Conservation (phyloP, 495 filamentous ascomycete genomes). For the Cladorrhinum samala region DNA sequence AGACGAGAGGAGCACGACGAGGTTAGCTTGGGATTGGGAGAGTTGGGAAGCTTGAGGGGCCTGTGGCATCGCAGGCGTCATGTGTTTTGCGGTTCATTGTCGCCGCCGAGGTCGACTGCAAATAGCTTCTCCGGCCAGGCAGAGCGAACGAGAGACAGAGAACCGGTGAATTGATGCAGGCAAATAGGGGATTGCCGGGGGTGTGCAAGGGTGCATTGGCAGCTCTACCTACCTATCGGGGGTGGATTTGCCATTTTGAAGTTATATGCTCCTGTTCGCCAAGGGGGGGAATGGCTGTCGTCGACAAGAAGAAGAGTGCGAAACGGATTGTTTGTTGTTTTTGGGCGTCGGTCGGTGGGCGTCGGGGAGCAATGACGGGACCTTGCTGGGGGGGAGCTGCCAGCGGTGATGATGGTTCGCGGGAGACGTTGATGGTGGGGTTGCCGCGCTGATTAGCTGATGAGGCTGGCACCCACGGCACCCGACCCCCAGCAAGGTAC, state of each 20-base stretch:
- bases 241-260: conserved; percentile 20
- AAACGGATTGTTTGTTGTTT: neutral
- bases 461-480: neutral
- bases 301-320: neutral
- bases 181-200: neutral
- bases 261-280: neutral
- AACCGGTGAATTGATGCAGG: too few species aligned
- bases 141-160: too few species aligned
- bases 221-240: conserved; percentile 23
- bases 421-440: conserved; percentile 6
- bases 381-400: neutral
- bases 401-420: conserved; percentile 1
- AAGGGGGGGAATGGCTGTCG: too few species aligned
- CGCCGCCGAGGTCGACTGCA: too few species aligned
- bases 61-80: too few species aligned
- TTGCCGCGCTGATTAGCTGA: neutral
- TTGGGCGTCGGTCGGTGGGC: neutral
- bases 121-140: too few species aligned
- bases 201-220: neutral
- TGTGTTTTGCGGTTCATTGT: too few species aligned
- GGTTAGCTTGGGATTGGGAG: conserved; percentile 8
- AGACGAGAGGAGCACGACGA: conserved; percentile 16
- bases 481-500: neutral
- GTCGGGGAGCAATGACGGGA: conserved; percentile 1
- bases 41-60: too few species aligned